Percentiles rank a stretch among this genome's conserved stretches.
Evolutionary conservation across 225 moss, liverwort and hornwort genomes (phyloP).

Genomic region (Bryoerythrophyllum caledonicum): DNA sequence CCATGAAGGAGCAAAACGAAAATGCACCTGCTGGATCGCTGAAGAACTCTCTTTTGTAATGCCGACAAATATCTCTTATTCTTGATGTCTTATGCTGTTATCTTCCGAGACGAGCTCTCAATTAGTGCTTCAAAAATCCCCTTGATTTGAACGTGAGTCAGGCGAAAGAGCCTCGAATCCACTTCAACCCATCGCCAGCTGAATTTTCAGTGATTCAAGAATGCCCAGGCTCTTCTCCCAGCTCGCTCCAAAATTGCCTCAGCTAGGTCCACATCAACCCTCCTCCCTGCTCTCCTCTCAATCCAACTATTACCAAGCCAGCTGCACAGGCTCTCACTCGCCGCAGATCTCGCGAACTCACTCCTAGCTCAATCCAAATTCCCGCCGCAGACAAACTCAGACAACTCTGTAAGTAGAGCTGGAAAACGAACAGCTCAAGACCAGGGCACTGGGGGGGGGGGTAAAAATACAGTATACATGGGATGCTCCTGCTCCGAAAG

Average conservation of each 20-base stretch:
- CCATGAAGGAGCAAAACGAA: background rate
- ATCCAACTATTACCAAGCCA: background rate
- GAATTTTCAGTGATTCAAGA: background rate
- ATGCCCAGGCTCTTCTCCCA: background rate
- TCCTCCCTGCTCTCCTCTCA: background rate
- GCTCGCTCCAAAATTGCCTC: background rate
- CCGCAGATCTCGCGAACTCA: background rate
- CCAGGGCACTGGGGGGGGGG: background rate
- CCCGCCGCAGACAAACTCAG: background rate
- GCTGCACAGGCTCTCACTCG: background rate
- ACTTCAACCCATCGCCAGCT: slow-evolving; percentile 29
- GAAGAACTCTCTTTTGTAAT: background rate
- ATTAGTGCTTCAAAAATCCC: background rate
- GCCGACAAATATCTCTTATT: background rate
- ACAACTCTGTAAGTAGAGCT: background rate
- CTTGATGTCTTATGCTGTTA: background rate
- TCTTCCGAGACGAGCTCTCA: background rate
- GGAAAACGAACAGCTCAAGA: background rate
- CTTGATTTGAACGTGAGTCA: background rate
- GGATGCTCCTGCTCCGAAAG: slow-evolving; percentile 6
- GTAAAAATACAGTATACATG: slow-evolving; percentile 1
- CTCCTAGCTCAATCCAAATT: background rate
- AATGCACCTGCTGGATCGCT: slow-evolving; percentile 18
- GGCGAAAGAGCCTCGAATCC: slow-evolving; percentile 9
- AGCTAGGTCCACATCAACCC: background rate